Evolutionary conservation across 2,329 filamentous ascomycete species (phyloP), one percentile per base, ranked within the genome.

Genomic region (Cladosporium halotolerans): DNA sequence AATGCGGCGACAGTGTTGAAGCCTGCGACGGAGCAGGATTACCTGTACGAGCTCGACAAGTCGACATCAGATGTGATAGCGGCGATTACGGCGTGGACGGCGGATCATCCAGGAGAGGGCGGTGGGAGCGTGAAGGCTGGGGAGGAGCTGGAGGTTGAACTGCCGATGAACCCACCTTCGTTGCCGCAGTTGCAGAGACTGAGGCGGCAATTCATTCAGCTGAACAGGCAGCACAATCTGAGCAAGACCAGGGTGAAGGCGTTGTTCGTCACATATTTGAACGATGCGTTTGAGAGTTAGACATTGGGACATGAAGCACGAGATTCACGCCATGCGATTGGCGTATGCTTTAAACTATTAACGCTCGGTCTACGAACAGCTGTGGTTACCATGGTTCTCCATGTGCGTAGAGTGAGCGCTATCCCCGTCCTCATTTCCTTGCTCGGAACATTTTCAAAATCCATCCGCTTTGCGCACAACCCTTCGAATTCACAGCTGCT

Each of bases 11-110:
- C 89, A 0, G 80, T 90, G 28, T 76, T 76, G 70, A 88, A 76
- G 76, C 83, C 66, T 63, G 83, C 72, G 67, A 84, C 66, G 0
- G 77, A 79, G 63, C 75, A 80, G 53, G 86, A 91, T 65, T 91
- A 90, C 67, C 76, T 95, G 49, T 90, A 93, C 67, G 79, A 89
- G 55, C 76, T 95, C 19, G 89, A 95, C 69, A 82, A 82, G 58
- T 83, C 84, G 66, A 92, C 88, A 7, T 88, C 90, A 61, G 85
- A 86, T 51, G 80, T 95, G 31, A 79, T 93, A 50, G 81, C 82
- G 61, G 76, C 77, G 53, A 83, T 95, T 36, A 70, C 87, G 53
- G 81, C 85, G 45, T 84, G 82, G 72, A 81, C 87, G 66, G 78
- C 80, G 56, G 77, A 82, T 53, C 84, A 89, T 50, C 67, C 72